These are phyloP conservation scores for Gentiana macrophylla DNA, from an alignment of 257 asterid species.

Conservation along the genomic window DNA sequence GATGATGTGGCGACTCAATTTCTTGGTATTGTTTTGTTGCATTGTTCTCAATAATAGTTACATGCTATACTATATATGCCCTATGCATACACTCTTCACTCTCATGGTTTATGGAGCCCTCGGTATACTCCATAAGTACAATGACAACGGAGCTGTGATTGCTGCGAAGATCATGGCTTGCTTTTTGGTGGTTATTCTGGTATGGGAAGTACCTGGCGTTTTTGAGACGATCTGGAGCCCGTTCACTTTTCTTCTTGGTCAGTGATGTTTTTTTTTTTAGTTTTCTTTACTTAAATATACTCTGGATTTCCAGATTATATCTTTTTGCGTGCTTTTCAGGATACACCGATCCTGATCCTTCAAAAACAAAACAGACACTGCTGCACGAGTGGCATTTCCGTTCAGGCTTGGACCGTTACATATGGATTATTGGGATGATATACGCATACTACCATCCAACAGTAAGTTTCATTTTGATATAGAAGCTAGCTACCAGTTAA, in stretches of 20 bases:
- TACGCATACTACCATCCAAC: slow-evolving; percentile 90
- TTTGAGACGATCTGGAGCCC: slow-evolving; percentile 76
- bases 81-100: slow-evolving; percentile 92
- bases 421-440: slow-evolving; percentile 90
- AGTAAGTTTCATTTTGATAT: slow-evolving; percentile 27
- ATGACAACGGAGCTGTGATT: slow-evolving; percentile 59
- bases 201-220: slow-evolving; percentile 78
- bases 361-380: slow-evolving; percentile 38
- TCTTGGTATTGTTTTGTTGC: slow-evolving; percentile 80
- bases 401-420: slow-evolving; percentile 81
- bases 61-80: slow-evolving; percentile 75
- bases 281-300: background rate
- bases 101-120: slow-evolving; percentile 88
- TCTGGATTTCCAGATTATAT: slow-evolving; percentile 10
- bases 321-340: slow-evolving; percentile 29
- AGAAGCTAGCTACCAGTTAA: background rate
- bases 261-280: slow-evolving; percentile 13
- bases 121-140: slow-evolving; percentile 66
- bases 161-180: slow-evolving; percentile 56
- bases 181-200: slow-evolving; percentile 72
- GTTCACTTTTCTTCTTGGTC: slow-evolving; percentile 69
- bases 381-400: slow-evolving; percentile 86
- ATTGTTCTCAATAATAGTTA: slow-evolving; percentile 58
- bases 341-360: slow-evolving; percentile 56
- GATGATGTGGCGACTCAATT: slow-evolving; percentile 98